These are phyloP conservation scores for Isatis tinctoria DNA, from an alignment of 345 rosid species.

Conservation along the genomic window DNA sequence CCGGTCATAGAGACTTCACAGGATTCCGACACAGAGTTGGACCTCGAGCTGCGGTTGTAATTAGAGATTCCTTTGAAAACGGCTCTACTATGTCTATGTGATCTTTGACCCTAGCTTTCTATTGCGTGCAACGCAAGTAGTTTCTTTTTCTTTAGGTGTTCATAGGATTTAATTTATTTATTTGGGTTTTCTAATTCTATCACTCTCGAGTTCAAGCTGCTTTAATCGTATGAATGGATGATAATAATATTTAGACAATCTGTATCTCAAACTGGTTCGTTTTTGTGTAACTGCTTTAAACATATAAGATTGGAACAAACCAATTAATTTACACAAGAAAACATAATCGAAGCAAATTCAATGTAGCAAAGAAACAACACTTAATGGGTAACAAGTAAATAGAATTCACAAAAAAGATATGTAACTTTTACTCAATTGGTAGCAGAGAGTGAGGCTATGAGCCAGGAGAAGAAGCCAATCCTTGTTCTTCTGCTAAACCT, in stretches of 20 bases:
- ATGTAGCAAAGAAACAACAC: not conserved
- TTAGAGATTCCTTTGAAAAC: too few species aligned
- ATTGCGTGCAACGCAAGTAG: too few species aligned
- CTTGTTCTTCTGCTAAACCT: slow-evolving; percentile 14
- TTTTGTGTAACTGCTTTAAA: not conserved
- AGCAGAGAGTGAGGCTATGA: slow-evolving; percentile 18
- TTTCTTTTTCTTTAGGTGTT: too few species aligned
- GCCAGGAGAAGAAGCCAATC: slow-evolving; percentile 32
- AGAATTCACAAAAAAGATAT: not conserved
- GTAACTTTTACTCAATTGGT: not conserved
- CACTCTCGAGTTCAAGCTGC: too few species aligned
- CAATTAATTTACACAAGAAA: not conserved
- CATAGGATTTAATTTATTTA: too few species aligned
- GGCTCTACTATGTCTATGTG: too few species aligned
- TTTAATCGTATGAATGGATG: not conserved
- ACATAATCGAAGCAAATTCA: not conserved
- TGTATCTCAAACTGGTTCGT: not conserved
- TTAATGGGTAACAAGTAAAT: not conserved
- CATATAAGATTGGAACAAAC: not conserved
- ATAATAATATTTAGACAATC: not conserved
- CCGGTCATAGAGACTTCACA: too few species aligned
- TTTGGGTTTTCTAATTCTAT: too few species aligned
- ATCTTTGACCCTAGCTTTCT: too few species aligned
- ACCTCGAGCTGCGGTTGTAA: too few species aligned
- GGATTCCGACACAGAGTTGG: too few species aligned